Percentiles rank a stretch among this genome's conserved stretches.
Evolutionary conservation across 768 basidiomycete species (phyloP).

Genomic region (Strobilomyces dryophilus): DNA sequence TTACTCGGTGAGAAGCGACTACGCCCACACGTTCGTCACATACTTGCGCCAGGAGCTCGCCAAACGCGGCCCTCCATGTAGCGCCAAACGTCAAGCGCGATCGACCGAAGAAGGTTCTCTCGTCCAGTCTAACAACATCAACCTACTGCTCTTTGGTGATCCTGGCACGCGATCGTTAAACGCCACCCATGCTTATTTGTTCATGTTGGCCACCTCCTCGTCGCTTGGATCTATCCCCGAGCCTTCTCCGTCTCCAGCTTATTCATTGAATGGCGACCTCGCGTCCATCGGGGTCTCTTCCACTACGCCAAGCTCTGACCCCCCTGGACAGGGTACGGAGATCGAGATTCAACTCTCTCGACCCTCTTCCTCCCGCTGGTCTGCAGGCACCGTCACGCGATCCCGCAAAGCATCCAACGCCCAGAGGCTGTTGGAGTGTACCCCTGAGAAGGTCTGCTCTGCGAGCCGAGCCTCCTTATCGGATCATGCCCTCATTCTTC

Average conservation of each 20-base stretch:
- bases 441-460: conserved; percentile 39
- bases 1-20: conserved; percentile 74
- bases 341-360: conserved; percentile 28
- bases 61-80: conserved; percentile 46
- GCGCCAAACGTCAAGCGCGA: conserved; percentile 42
- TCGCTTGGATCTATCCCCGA: conserved; percentile 47
- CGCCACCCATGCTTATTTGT: conserved; percentile 76
- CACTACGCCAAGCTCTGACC: conserved; percentile 32
- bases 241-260: conserved; percentile 40
- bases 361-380: conserved; percentile 42
- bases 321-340: conserved; percentile 18
- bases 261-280: conserved; percentile 31
- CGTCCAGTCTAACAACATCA: conserved; percentile 44
- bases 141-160: conserved; percentile 53
- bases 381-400: conserved; percentile 46
- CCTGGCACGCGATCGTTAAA: conserved; percentile 68
- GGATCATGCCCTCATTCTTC: conserved; percentile 71
- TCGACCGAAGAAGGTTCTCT: conserved; percentile 44
- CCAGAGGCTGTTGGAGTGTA: conserved; percentile 47
- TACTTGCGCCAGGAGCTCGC: conserved; percentile 78
- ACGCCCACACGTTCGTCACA: conserved; percentile 65
- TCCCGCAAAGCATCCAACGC: conserved; percentile 56
- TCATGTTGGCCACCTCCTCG: conserved; percentile 70
- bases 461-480: conserved; percentile 56
- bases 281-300: conserved; percentile 26